phyloP scores from a whole-genome alignment of 192 early-diverging fungal genomes.

The Entomortierella parvispora region DNA sequence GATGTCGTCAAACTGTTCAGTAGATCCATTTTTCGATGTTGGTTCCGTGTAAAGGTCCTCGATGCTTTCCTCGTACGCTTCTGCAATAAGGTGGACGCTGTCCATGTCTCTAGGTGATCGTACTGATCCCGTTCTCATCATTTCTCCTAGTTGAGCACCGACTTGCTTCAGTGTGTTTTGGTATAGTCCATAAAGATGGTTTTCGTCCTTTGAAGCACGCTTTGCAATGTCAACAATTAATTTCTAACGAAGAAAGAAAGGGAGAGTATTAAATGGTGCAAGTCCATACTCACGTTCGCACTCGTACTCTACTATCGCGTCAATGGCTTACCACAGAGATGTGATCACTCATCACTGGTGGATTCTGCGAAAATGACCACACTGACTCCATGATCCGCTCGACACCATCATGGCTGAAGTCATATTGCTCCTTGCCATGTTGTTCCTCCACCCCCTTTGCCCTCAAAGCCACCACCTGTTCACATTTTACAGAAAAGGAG shows the following conservation, averaged over 20 bases:
- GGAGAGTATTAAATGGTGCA: too few relatives aligned
- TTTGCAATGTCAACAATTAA: constrained; percentile 2
- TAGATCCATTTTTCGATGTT: too few relatives aligned
- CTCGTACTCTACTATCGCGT: too few relatives aligned
- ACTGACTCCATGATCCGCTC: too few relatives aligned
- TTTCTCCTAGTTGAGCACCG: background rate
- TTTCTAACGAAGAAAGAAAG: background rate
- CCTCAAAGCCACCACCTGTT: background rate
- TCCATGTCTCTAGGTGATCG: background rate
- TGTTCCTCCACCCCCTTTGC: too few relatives aligned
- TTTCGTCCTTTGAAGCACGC: constrained; percentile 5
- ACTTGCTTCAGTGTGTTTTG: constrained; percentile 12
- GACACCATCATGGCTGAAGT: too few relatives aligned
- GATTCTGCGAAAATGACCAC: too few relatives aligned
- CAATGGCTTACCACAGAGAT: background rate
- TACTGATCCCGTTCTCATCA: background rate
- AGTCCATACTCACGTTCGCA: background rate
- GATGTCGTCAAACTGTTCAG: too few relatives aligned
- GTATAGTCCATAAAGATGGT: constrained; percentile 23
- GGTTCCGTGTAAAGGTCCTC: too few relatives aligned
- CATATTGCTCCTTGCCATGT: too few relatives aligned
- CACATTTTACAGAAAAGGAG: background rate
- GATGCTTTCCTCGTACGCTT: too few relatives aligned
- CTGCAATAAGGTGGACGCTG: background rate
- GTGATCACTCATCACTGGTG: too few relatives aligned